These are phyloP conservation scores for Vigna hirtella DNA, from an alignment of 306 rosid genomes.

Conservation along the genomic window DNA sequence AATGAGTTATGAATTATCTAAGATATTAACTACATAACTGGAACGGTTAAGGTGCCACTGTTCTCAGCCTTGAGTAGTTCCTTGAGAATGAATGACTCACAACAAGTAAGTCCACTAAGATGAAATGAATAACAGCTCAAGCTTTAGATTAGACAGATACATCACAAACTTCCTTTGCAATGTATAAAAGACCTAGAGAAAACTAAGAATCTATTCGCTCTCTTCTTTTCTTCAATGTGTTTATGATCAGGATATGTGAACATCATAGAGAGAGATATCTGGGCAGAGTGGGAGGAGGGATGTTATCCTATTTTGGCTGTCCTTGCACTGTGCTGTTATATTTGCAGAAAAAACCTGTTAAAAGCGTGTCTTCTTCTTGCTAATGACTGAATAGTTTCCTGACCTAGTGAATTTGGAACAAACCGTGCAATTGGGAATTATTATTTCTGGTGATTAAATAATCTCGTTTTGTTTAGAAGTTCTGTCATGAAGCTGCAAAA, in stretches of 20 bases:
- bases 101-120: background rate
- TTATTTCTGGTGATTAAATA: too few species aligned
- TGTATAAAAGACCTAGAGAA: background rate
- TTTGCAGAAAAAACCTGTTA: too few species aligned
- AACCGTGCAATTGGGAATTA: too few species aligned
- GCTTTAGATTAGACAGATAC: background rate
- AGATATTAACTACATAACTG: slow-evolving; percentile 18
- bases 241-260: background rate
- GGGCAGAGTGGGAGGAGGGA: too few species aligned
- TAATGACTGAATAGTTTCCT: too few species aligned
- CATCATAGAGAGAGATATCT: too few species aligned
- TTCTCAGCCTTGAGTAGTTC: slow-evolving; percentile 19
- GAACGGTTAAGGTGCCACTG: slow-evolving; percentile 5
- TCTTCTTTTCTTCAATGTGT: slow-evolving; percentile 8
- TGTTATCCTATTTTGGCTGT: too few species aligned
- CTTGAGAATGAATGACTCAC: slow-evolving; percentile 33
- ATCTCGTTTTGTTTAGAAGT: too few species aligned
- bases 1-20: slow-evolving; percentile 20
- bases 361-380: too few species aligned
- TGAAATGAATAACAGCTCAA: background rate
- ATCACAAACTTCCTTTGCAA: slow-evolving; percentile 10
- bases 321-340: too few species aligned
- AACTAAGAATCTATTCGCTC: slow-evolving; percentile 8
- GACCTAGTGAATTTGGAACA: too few species aligned
- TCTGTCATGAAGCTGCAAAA: too few species aligned